phyloP scores from a whole-genome alignment of 768 basidiomycete species.

The Ramaria sp. region DNA sequence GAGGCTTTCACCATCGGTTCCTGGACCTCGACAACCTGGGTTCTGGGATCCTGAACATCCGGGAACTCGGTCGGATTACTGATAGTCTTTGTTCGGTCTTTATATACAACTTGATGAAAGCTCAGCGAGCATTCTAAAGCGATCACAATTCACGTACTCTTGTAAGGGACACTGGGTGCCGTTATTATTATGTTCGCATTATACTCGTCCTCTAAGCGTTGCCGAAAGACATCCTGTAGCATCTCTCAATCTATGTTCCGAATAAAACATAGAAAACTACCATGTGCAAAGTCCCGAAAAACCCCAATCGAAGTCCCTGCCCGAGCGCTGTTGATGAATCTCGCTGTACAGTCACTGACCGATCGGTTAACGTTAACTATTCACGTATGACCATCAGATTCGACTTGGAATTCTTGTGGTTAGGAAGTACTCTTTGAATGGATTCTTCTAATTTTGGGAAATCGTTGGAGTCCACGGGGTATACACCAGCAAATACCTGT shows the following conservation, averaged over 20 bases:
- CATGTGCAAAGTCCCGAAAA: slow-evolving; percentile 94
- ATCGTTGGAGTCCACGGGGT: slow-evolving; percentile 84
- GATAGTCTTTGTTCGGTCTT: slow-evolving; percentile 51
- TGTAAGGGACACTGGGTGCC: slow-evolving; percentile 91
- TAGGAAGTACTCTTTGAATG: slow-evolving; percentile 60
- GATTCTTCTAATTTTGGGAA: slow-evolving; percentile 95
- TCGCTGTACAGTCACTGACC: slow-evolving; percentile 81
- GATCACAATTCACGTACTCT: slow-evolving; percentile 34
- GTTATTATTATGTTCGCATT: slow-evolving; percentile 92
- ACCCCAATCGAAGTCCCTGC: slow-evolving; percentile 90
- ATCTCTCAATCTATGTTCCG: not conserved
- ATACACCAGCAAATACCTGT: slow-evolving; percentile 90
- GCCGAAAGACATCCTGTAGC: slow-evolving; percentile 68
- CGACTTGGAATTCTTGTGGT: not conserved
- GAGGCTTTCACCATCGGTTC: slow-evolving; percentile 92
- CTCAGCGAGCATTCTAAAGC: not conserved
- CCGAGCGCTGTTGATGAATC: slow-evolving; percentile 92
- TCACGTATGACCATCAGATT: not conserved
- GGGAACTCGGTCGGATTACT: slow-evolving; percentile 97
- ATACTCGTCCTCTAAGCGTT: slow-evolving; percentile 94
- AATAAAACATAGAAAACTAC: not conserved
- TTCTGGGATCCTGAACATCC: slow-evolving; percentile 50
- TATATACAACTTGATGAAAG: slow-evolving; percentile 53
- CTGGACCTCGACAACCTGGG: slow-evolving; percentile 62
- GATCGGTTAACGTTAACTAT: slow-evolving; percentile 75